Percentiles rank a stretch among this genome's conserved stretches.
phyloP scores from a whole-genome alignment of 1,284 basidiomycete species.

The Cryptococcus sp. region DNA sequence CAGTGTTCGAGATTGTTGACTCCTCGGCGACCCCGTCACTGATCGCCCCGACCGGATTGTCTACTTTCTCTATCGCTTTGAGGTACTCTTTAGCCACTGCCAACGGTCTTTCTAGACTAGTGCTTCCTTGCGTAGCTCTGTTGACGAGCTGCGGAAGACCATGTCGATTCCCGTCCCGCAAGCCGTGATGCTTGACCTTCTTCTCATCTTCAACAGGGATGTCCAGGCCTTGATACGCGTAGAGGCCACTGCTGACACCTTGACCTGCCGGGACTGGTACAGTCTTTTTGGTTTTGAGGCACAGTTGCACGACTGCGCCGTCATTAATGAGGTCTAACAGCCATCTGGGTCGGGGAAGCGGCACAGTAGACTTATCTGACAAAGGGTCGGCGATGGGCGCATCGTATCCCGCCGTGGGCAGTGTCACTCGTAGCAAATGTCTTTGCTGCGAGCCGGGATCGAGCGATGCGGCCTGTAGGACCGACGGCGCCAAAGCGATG shows the following conservation, averaged over 20 bases:
- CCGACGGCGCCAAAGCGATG: conserved; percentile 70
- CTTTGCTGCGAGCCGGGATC: conserved; percentile 56
- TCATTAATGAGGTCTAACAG: conserved; percentile 66
- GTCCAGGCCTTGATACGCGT: conserved; percentile 60
- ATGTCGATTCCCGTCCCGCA: conserved; percentile 13
- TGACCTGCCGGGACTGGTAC: conserved; percentile 7
- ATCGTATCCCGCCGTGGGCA: conserved; percentile 80
- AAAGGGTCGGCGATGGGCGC: conserved; percentile 75
- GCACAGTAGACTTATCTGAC: conserved; percentile 65
- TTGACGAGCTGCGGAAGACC: conserved; percentile 40
- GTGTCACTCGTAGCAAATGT: conserved; percentile 70
- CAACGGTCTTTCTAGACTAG: conserved; percentile 33
- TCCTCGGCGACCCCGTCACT: not conserved
- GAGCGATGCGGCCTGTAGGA: conserved; percentile 66
- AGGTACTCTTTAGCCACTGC: conserved; percentile 37
- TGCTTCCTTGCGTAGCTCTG: conserved; percentile 8
- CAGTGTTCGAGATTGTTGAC: not conserved
- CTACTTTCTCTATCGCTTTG: not conserved
- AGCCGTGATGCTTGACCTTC: conserved; percentile 58
- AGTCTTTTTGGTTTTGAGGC: conserved; percentile 56
- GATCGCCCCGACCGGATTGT: not conserved
- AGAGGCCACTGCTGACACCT: conserved; percentile 35
- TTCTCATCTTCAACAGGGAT: conserved; percentile 70
- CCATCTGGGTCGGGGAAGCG: conserved; percentile 73
- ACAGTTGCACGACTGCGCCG: conserved; percentile 65